Evolutionary conservation across 2,329 filamentous ascomycete genomes (phyloP), one percentile per base, ranked within the genome.

Genomic region (Drechslerella dactyloides): DNA sequence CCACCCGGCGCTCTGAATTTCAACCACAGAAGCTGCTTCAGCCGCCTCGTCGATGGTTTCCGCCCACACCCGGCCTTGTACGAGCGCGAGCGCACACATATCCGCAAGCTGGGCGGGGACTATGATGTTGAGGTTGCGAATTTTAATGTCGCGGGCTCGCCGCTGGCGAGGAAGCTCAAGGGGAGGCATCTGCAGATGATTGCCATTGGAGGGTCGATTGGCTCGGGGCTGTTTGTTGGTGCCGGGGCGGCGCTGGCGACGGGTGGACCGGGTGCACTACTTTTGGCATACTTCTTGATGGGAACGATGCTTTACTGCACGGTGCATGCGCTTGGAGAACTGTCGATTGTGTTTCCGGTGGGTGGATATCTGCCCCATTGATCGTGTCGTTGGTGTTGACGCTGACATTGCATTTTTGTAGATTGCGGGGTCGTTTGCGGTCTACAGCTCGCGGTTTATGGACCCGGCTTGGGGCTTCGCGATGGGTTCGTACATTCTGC

Each of bases 381-480:
- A 37, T 37, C 13, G 6, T 37, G 13, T 42, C n/a, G 4, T 4
- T 42, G 37, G 13, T 33, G 27, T 2, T 42, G n/a, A 42, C 11
- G 37, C 37, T 42, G 37, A 42, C 37, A 15, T 15, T 42, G 15
- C 15, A 42, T 42, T 6, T n/a, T 42, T 5, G 13, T 42, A 61
- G 58, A 50, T 61, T 23, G 90, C 93, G 21, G 93, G 93, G 63
- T 96, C 92, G 1, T 97, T 97, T 78, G 91, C 91, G 0, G 88
- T 91, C 6, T 97, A 93, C 81, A 94, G 93, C 17, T 96, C 91
- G 30, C 87, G 93, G 17, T 97, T 97, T 77, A 80, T 97, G 17
- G 92, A 97, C 77, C 93, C 93, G 0, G 93, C 93, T 0, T 96
- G 91, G 91, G 92, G 92, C 0, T 96, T 96, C 78, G 90, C 91